Conservation (phyloP, 192 early-diverging fungal species). For the Thamnidium elegans region DNA sequence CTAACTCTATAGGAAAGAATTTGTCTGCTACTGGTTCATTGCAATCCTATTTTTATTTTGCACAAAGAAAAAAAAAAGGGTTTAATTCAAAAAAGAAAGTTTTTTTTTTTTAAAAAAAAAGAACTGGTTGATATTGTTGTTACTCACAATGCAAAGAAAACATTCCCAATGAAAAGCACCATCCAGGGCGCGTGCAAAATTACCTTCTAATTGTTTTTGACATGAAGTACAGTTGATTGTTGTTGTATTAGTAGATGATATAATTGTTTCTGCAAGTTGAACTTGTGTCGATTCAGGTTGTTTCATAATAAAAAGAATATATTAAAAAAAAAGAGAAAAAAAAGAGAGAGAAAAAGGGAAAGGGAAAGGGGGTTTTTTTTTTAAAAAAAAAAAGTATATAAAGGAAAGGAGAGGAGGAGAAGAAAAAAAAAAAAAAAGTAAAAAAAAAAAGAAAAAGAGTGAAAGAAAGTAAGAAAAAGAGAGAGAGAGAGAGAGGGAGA, state of each 20-base stretch:
- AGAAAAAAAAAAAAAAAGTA: neutral
- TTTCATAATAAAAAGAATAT: neutral
- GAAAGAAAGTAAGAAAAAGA: neutral
- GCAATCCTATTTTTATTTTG: conserved; percentile 59
- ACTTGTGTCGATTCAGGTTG: neutral
- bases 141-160: conserved; percentile 87
- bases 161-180: conserved; percentile 90
- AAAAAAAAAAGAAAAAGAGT: neutral
- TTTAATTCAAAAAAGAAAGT: neutral
- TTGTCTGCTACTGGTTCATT: conserved; percentile 75
- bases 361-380: neutral
- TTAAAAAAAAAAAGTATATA: neutral
- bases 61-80: neutral
- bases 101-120: neutral
- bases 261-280: neutral
- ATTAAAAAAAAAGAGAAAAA: neutral
- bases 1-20: conserved; percentile 76
- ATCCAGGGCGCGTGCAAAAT: conserved; percentile 85
- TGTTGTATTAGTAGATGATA: conserved; percentile 1
- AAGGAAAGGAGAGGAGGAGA: neutral
- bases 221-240: conserved; percentile 13
- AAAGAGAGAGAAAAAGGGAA: neutral
- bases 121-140: neutral
- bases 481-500: neutral
- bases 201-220: conserved; percentile 67